Evolutionary conservation across 2,329 filamentous ascomycete species (phyloP), one percentile per base, ranked within the genome.

Genomic region (Botrytis hyacinthi): DNA sequence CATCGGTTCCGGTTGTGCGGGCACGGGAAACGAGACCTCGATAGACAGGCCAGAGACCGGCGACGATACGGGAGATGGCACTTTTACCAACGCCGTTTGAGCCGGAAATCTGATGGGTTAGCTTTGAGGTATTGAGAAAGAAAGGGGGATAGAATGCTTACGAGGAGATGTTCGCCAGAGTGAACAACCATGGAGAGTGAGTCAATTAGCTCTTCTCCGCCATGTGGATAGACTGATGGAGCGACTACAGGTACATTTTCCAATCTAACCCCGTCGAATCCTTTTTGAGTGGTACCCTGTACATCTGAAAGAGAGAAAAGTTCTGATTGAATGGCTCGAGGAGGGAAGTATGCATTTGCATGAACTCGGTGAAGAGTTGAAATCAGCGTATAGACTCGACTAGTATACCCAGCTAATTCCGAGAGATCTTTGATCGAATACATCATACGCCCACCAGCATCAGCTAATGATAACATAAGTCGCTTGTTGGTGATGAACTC

Each of bases 401-500:
- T 97, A 0, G 96, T 99, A 84, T 98, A 97, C 35, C 96, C 96
- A 8, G 96, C 96, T 48, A 99, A 86, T 81, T 99, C 96, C 1
- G 95, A 95, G 51, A 99, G 89, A 80, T 99, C 97, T 83, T 99
- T 99, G 86, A 99, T 97, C 75, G 93, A 96, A 85, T 99, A 99
- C 96, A 99, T 99, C 94, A 99, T 98, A 65, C 96, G 89, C 40
- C 95, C 95, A 74, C 96, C 96, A 2, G 96, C 96, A 83, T 99
- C 96, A 16, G 96, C 96, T 54, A 99, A 88, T 26, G 95, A 98
- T 46, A 99, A 88, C 96, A 99, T 98, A 57, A 99, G 90, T 7
- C 96, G 91, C 83, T 99, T 98, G 84, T 99, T 99, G 20, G 96
- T 99, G 83, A 99, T 98, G 83, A 99, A 99, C 48, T 97, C 94